A percentile compares a stretch with the other conserved stretches of the same genome.
These are phyloP conservation scores for Aspergillus quadrilineatus DNA, from an alignment of 2,329 filamentous ascomycete species.

Conservation along the genomic window DNA sequence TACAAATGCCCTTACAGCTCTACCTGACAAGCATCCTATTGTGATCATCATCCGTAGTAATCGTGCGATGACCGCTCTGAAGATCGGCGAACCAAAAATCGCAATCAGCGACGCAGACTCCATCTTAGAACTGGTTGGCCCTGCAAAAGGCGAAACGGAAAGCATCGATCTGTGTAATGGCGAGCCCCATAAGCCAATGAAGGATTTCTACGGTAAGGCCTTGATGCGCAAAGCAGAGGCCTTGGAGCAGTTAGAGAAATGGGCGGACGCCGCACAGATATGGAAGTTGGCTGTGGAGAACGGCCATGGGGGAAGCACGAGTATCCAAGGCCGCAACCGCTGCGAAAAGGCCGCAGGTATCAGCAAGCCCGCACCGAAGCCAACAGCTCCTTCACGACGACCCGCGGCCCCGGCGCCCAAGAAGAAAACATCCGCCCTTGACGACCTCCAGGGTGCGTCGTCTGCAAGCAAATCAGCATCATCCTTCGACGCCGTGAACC, in stretches of 20 bases:
- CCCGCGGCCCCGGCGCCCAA: conserved; percentile 46
- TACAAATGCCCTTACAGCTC: conserved; percentile 68
- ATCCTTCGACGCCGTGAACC: conserved; percentile 74
- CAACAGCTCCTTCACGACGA: conserved; percentile 48
- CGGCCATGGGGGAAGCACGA: conserved; percentile 80
- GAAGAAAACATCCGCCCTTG: conserved; percentile 35
- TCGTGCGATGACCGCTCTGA: conserved; percentile 82
- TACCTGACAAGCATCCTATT: conserved; percentile 78
- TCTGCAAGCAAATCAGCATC: conserved; percentile 39
- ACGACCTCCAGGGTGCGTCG: conserved; percentile 34
- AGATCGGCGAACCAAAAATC: conserved; percentile 86
- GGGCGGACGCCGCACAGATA: conserved; percentile 74
- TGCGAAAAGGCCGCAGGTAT: conserved; percentile 86
- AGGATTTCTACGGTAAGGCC: conserved; percentile 89
- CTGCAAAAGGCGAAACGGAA: conserved; percentile 75
- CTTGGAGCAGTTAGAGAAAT: conserved; percentile 91
- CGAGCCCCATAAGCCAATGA: conserved; percentile 78
- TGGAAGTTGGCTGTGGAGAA: conserved; percentile 83
- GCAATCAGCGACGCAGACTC: conserved; percentile 82
- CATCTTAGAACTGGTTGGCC: conserved; percentile 76
- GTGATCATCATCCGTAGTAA: conserved; percentile 89
- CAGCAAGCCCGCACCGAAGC: conserved; percentile 48
- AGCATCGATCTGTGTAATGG: conserved; percentile 66
- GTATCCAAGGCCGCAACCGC: conserved; percentile 79
- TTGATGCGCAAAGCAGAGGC: conserved; percentile 93